phyloP scores from a whole-genome alignment of 2,329 filamentous ascomycete genomes.

The Monosporascus ibericus region DNA sequence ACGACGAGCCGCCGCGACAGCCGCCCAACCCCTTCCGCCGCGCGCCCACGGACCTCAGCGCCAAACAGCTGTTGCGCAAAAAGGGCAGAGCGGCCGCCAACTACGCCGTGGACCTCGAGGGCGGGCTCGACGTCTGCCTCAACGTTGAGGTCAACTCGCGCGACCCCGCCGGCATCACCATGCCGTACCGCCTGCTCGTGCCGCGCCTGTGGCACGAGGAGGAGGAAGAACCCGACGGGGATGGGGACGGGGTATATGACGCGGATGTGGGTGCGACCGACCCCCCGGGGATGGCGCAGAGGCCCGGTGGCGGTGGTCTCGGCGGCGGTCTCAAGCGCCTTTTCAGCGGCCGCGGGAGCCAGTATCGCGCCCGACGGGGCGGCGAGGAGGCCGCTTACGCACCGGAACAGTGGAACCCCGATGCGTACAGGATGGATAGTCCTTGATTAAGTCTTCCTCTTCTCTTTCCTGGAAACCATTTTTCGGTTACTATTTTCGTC shows the following conservation, averaged over 20 bases:
- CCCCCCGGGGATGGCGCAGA: background rate
- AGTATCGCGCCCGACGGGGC: conserved; percentile 2
- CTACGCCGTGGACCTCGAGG: conserved; percentile 67
- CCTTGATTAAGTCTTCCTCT: too few species aligned
- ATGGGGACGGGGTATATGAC: background rate
- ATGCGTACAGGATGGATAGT: too few species aligned
- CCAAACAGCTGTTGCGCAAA: conserved; percentile 53
- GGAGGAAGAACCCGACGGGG: conserved; percentile 35
- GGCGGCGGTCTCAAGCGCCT: conserved; percentile 13
- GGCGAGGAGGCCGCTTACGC: background rate
- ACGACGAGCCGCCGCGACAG: conserved; percentile 5
- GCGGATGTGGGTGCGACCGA: conserved; percentile 1
- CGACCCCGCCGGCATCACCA: conserved; percentile 83
- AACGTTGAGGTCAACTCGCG: conserved; percentile 84
- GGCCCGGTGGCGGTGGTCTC: background rate
- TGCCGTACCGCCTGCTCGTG: conserved; percentile 79
- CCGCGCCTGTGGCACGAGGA: conserved; percentile 64
- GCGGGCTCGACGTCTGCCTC: conserved; percentile 77
- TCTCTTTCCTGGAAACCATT: too few species aligned
- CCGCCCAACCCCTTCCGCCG: conserved; percentile 50
- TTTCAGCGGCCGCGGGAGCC: conserved; percentile 15
- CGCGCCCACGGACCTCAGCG: conserved; percentile 62
- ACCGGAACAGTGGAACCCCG: too few species aligned
- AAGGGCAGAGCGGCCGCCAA: conserved; percentile 34
- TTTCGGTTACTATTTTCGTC: too few species aligned